A percentile compares a stretch with the other conserved stretches of the same genome.
phyloP scores from a whole-genome alignment of 768 basidiomycete species.

The Tulasnella sp. region DNA sequence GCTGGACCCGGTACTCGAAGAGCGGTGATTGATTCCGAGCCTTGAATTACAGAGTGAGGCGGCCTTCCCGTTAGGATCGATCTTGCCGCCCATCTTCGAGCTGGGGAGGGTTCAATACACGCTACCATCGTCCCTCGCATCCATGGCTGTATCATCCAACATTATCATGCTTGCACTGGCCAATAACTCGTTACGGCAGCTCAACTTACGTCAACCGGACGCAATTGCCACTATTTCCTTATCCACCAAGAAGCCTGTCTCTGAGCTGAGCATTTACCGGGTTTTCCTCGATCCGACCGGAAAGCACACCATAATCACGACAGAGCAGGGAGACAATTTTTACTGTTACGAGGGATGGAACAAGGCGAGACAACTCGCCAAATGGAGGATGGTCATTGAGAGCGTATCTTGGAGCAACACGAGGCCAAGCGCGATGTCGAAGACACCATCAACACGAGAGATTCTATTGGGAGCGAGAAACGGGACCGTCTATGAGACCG shows the following conservation, averaged over 20 bases:
- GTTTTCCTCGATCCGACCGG: constrained; percentile 91
- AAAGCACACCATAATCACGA: constrained; percentile 78
- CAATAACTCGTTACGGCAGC: constrained; percentile 70
- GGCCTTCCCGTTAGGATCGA: not conserved
- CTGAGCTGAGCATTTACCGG: constrained; percentile 69
- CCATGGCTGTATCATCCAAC: constrained; percentile 78
- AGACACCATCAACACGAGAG: constrained; percentile 68
- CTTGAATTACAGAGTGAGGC: not conserved
- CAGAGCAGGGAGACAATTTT: constrained; percentile 85
- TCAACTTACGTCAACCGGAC: constrained; percentile 80
- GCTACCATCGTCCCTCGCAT: constrained; percentile 72
- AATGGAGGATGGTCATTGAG: constrained; percentile 79
- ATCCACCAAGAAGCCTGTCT: constrained; percentile 40
- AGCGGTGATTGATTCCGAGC: not conserved
- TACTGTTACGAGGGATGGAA: constrained; percentile 76
- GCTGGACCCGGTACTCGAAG: not conserved
- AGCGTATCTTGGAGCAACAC: constrained; percentile 80
- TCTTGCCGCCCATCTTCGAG: constrained; percentile 51
- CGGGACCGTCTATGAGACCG: constrained; percentile 79
- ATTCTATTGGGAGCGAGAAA: constrained; percentile 78
- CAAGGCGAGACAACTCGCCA: constrained; percentile 68
- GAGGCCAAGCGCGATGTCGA: constrained; percentile 35
- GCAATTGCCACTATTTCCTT: constrained; percentile 68
- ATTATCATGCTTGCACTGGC: constrained; percentile 73
- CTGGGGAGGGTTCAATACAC: constrained; percentile 84